Base-by-base conservation (phyloP, 2,329 filamentous ascomycete genomes). In the Pseudogymnoascus sp. region DNA sequence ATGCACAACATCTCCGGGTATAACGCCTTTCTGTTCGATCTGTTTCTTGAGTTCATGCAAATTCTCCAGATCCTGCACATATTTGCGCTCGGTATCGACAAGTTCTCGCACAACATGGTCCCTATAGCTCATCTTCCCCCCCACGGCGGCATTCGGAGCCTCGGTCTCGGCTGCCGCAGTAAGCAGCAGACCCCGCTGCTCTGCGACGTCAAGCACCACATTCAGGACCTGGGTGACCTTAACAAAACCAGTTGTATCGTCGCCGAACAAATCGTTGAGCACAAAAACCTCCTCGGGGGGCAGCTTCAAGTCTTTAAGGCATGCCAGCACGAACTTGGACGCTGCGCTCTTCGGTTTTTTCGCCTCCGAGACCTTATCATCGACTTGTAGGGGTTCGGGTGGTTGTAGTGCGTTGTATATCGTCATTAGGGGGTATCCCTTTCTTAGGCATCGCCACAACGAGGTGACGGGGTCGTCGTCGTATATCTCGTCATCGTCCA, bases 221-320 rank as follows among this genome's bases (percentile, higher is more conserved):
- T 96, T 97, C 67, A 99, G 90, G 63, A 96, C 91, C 77, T 91
- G 90, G 23, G 90, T 92, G 63, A 96, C 92, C 84, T 97, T 97
- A 69, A 97, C 92, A 74, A 99, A 97, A 2, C 94, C 94, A 50
- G 91, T 97, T 1, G 94, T 99, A 75, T 97, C 95, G 70, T 92
- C 91, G 62, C 91, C 91, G 75, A 94, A 92, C 53, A 97, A 79
- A 76, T 99, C 93, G 64, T 86, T 90, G 69, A 99, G 89, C 70
- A 96, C 89, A 75, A 97, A 97, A 71, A 91, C 92, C 66, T 96
- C 91, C 59, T 88, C 83, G 4, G 90, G 80, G 1, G 89, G 84
- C 62, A 97, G 89, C 63, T 87, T 84, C 60, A 97, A 80, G 61
- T 96, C 89, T 68, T 87, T 86, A 72, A 95, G 82, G 74, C 92